phyloP scores from a whole-genome alignment of 306 rosid genomes.

The Ziziphus jujuba region DNA sequence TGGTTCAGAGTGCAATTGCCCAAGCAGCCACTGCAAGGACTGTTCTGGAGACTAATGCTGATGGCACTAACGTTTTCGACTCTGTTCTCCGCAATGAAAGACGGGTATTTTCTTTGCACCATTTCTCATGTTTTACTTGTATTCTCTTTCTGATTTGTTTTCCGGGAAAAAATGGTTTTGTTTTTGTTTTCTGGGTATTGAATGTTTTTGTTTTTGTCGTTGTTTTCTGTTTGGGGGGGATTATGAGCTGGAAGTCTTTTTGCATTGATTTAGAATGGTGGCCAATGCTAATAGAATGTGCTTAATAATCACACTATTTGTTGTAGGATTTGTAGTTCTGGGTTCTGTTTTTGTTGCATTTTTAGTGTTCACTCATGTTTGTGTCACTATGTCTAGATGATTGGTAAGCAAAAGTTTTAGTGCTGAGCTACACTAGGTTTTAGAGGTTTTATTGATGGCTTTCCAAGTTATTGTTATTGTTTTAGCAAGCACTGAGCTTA shows the following conservation, averaged over 20 bases:
- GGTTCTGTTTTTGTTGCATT: not conserved
- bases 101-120: too few species aligned
- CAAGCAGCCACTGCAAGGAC: conserved; percentile 60
- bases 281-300: not conserved
- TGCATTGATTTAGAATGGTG: not conserved
- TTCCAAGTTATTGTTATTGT: too few species aligned
- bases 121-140: too few species aligned
- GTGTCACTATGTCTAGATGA: too few species aligned
- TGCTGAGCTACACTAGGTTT: too few species aligned
- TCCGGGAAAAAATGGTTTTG: not conserved
- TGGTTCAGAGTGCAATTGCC: conserved; percentile 58
- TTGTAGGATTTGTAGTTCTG: conserved; percentile 1
- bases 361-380: too few species aligned
- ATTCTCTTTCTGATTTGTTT: not conserved
- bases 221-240: too few species aligned
- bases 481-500: too few species aligned
- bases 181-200: too few species aligned
- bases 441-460: too few species aligned
- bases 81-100: conserved; percentile 43
- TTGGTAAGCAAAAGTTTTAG: too few species aligned
- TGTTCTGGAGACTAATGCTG: conserved; percentile 43
- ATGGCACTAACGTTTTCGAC: conserved; percentile 26
- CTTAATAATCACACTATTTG: not conserved
- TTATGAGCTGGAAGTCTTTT: not conserved
- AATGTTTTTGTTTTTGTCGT: too few species aligned